A percentile compares a stretch with the other conserved stretches of the same genome.
Evolutionary conservation across 768 basidiomycete genomes (phyloP).

Genomic region (Trametes cinnabarina): DNA sequence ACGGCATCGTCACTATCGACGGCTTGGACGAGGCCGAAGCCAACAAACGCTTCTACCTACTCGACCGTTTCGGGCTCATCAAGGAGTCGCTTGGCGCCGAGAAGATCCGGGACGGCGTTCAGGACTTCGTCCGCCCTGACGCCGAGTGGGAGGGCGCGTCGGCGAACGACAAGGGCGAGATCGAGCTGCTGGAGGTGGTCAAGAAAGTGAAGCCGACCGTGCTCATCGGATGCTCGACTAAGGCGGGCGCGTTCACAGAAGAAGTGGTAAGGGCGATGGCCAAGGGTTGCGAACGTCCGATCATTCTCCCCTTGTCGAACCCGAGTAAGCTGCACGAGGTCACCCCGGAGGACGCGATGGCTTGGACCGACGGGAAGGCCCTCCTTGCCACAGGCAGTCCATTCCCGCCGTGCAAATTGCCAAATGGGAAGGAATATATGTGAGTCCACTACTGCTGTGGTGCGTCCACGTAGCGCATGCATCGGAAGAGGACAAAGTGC

Average conservation of each 20-base stretch:
- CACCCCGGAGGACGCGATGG: slow-evolving; percentile 62
- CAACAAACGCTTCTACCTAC: slow-evolving; percentile 62
- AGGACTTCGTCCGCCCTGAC: slow-evolving; percentile 56
- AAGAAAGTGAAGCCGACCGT: slow-evolving; percentile 74
- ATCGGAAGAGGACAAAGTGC: background rate
- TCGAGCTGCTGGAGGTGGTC: slow-evolving; percentile 65
- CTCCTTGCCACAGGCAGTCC: slow-evolving; percentile 84
- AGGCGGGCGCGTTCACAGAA: slow-evolving; percentile 72
- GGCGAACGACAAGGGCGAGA: slow-evolving; percentile 38
- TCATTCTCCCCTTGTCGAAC: slow-evolving; percentile 83
- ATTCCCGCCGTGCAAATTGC: slow-evolving; percentile 69
- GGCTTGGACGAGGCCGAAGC: slow-evolving; percentile 54
- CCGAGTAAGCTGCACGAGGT: slow-evolving; percentile 77
- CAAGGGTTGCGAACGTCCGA: slow-evolving; percentile 65
- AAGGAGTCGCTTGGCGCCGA: slow-evolving; percentile 45
- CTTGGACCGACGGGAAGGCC: slow-evolving; percentile 82
- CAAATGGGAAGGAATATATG: slow-evolving; percentile 64
- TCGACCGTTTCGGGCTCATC: slow-evolving; percentile 66
- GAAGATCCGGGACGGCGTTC: slow-evolving; percentile 46
- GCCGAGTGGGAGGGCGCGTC: slow-evolving; percentile 49
- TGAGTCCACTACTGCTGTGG: slow-evolving; percentile 33
- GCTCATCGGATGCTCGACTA: slow-evolving; percentile 80
- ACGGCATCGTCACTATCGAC: slow-evolving; percentile 64
- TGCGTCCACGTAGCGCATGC: background rate
- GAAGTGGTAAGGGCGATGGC: slow-evolving; percentile 69